Evolutionary conservation across 345 rosid species (phyloP), one percentile per base, ranked within the genome.

Genomic region (Geranium brycei): DNA sequence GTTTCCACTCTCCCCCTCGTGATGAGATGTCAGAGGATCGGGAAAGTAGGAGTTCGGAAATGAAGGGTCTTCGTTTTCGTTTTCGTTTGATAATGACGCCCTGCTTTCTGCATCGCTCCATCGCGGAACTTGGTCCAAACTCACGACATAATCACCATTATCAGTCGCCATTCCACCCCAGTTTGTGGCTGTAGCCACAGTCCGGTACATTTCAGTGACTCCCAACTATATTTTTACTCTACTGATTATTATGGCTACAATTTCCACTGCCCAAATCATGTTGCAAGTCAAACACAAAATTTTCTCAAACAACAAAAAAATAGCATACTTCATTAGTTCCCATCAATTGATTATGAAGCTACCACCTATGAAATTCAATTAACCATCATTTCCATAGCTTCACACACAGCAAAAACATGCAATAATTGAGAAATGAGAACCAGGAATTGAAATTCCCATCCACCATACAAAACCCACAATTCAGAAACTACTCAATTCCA

Each of bases 21-120:
- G 62, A 67, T 77, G 35, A 2, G 83, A 78, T 0, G 92, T 69
- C 70, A 93, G 79, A 18, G 97, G 99, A 75, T 92, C 88, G 0
- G 90, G 77, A 14, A 82, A 90, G 62, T 80, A 79, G 0, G 91
- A 74, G 73, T 82, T 84, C 19, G 84, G 78, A 71, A 79, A 81
- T 5, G 80, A 62, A 35, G 85, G 75, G 64, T 93, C 96, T 51
- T 81, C 91, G 19, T 71, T 77, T 51, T 81, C 91, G 19, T 71
- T 77, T 65, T 85, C 96, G 63, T 72, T 74, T 17, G 75, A 84
- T 53, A 80, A 66, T 12, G 90, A 74, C 1, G 70, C 69, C 71
- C 91, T 77, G 67, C 74, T 75, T 79, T 88, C 97, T 13, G 79
- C 86, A 76, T 90, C 97, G 77, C 81, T 81, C 99, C 99, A 93